A percentile compares a stretch with the other conserved stretches of the same genome.
Evolutionary conservation across 345 rosid species (phyloP).

Genomic region (Eucalyptus regnans): DNA sequence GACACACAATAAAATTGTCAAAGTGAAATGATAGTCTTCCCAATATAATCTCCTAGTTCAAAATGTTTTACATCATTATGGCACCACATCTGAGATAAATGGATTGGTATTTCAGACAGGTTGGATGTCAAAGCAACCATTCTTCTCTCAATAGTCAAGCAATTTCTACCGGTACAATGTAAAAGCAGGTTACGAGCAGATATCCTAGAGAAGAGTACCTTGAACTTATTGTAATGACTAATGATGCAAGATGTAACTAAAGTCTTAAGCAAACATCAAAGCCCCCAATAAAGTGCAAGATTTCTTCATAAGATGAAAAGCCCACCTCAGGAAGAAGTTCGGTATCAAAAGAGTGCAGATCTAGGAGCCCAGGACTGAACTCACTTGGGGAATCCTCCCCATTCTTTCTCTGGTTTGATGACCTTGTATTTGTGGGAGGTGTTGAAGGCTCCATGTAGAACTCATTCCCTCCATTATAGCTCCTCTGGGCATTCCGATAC

Average conservation of each 20-base stretch:
- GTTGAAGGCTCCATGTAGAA: conserved; percentile 60
- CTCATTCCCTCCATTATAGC: conserved; percentile 53
- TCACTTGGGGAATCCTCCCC: conserved; percentile 60
- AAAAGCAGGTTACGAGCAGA: background rate
- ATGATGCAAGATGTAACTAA: background rate
- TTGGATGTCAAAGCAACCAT: background rate
- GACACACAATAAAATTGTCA: background rate
- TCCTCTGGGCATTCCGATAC: conserved; percentile 55
- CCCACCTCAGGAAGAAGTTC: conserved; percentile 94
- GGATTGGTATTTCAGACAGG: background rate
- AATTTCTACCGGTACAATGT: background rate
- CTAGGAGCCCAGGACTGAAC: conserved; percentile 93
- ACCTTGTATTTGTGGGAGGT: conserved; percentile 63
- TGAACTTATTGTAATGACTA: background rate
- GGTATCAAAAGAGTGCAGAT: conserved; percentile 93
- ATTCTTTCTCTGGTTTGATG: conserved; percentile 48
- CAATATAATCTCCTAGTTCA: background rate
- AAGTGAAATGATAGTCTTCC: background rate
- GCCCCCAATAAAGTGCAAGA: background rate
- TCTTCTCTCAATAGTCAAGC: background rate
- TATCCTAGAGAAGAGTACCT: background rate
- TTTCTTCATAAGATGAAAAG: background rate
- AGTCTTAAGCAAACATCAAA: background rate
- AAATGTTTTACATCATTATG: background rate
- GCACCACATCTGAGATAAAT: background rate